Conservation (phyloP, 768 basidiomycete species). For the Termitomyces sp. region DNA sequence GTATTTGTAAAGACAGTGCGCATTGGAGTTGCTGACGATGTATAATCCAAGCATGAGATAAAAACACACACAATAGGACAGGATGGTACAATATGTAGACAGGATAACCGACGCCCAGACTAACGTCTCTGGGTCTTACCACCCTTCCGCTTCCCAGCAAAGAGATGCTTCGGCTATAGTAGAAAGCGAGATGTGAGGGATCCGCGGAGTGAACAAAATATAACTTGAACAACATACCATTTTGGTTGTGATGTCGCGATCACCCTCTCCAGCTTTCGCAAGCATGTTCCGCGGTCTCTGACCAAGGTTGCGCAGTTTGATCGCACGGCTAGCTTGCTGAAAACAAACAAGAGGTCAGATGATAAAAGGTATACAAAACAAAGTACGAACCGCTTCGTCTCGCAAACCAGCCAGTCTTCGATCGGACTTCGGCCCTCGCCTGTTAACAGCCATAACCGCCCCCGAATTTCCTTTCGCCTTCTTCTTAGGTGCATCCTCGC, state of each 20-base stretch:
- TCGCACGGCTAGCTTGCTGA: slow-evolving; percentile 81
- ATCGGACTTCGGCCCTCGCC: slow-evolving; percentile 66
- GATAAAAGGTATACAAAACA: neutral
- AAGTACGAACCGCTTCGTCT: slow-evolving; percentile 58
- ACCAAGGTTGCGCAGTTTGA: slow-evolving; percentile 80
- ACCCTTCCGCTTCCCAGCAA: slow-evolving; percentile 78
- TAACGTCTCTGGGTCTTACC: slow-evolving; percentile 82
- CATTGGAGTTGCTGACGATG: neutral
- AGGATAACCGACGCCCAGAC: slow-evolving; percentile 18
- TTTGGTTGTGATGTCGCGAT: slow-evolving; percentile 78
- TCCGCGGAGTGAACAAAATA: slow-evolving; percentile 6
- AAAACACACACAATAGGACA: slow-evolving; percentile 1
- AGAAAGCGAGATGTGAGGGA: slow-evolving; percentile 11
- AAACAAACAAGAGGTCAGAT: slow-evolving; percentile 11
- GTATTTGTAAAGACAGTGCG: neutral
- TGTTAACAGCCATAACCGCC: slow-evolving; percentile 44
- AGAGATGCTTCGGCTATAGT: slow-evolving; percentile 80
- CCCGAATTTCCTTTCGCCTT: slow-evolving; percentile 64
- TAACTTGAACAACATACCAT: slow-evolving; percentile 53
- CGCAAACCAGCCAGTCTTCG: slow-evolving; percentile 79
- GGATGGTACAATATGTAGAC: slow-evolving; percentile 14
- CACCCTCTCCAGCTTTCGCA: slow-evolving; percentile 89
- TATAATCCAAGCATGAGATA: neutral
- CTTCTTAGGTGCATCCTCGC: slow-evolving; percentile 54
- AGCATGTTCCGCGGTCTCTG: slow-evolving; percentile 85